Evolutionary conservation across 768 basidiomycete species (phyloP).

Genomic region (Tulasnella sp.): DNA sequence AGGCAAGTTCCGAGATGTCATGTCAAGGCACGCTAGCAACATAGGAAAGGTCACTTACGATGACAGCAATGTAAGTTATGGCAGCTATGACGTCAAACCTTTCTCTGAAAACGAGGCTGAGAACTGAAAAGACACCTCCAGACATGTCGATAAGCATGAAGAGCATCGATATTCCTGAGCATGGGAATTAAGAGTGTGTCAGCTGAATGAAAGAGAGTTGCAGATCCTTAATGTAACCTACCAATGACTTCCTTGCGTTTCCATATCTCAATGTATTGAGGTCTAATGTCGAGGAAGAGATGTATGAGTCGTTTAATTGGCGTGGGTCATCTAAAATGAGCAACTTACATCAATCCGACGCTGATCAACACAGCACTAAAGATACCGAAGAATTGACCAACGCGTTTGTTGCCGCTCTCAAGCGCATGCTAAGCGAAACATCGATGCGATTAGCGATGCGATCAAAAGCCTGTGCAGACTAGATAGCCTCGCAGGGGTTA

Average conservation of each 20-base stretch:
- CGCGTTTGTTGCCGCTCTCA: constrained; percentile 27
- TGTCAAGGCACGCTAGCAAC: neutral
- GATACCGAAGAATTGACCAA: constrained; percentile 48
- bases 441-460: neutral
- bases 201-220: too few relatives aligned
- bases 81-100: constrained; percentile 52
- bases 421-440: constrained; percentile 26
- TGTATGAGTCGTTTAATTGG: neutral
- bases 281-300: constrained; percentile 26
- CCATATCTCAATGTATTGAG: constrained; percentile 70
- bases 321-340: neutral
- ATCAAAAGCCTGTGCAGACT: neutral
- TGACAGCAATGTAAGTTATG: constrained; percentile 47
- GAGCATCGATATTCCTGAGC: constrained; percentile 45
- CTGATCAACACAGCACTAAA: constrained; percentile 45
- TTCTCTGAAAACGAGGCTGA: constrained; percentile 54
- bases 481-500: neutral
- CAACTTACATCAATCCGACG: constrained; percentile 33
- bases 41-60: constrained; percentile 30
- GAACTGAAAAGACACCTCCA: constrained; percentile 55
- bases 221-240: neutral
- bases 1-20: neutral
- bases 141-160: constrained; percentile 61
- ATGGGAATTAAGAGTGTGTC: constrained; percentile 33
- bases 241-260: constrained; percentile 23